A percentile compares a stretch with the other conserved stretches of the same genome.
These are phyloP conservation scores for Rugonectria rugulosa DNA, from an alignment of 2,329 filamentous ascomycete genomes.

Conservation along the genomic window DNA sequence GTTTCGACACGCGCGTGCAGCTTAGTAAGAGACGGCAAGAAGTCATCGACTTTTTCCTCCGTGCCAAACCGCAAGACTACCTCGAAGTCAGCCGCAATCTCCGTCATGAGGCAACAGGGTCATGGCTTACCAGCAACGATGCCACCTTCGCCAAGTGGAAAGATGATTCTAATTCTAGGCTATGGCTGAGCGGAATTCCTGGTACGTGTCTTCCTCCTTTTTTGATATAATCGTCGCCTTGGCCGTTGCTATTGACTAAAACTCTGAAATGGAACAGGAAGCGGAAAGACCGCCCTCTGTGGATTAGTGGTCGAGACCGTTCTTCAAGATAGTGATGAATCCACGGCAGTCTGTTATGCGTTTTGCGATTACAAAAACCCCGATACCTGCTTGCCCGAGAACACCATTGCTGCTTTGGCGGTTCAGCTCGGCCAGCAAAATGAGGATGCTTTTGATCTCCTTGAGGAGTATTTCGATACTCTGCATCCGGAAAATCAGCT, in stretches of 20 bases:
- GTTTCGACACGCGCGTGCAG: not conserved
- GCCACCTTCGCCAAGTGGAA: not conserved
- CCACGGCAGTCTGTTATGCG: not conserved
- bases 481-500: not conserved
- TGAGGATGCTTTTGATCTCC: slow-evolving; percentile 8
- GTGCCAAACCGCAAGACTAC: slow-evolving; percentile 1
- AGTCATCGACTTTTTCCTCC: not conserved
- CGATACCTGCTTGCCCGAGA: not conserved
- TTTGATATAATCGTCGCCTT: accelerated
- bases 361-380: slow-evolving; percentile 22
- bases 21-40: not conserved
- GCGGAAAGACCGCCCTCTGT: not conserved
- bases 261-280: not conserved
- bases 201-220: not conserved
- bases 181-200: slow-evolving; percentile 7
- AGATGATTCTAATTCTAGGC: not conserved
- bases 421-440: slow-evolving; percentile 17
- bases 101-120: not conserved
- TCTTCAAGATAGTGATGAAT: not conserved
- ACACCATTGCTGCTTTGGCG: slow-evolving; percentile 11
- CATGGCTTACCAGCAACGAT: slow-evolving; percentile 2
- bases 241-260: not conserved
- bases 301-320: not conserved
- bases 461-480: slow-evolving; percentile 10
- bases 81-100: not conserved